Conservation (phyloP, 805 yeast genomes). For the Yarrowia sp. region DNA sequence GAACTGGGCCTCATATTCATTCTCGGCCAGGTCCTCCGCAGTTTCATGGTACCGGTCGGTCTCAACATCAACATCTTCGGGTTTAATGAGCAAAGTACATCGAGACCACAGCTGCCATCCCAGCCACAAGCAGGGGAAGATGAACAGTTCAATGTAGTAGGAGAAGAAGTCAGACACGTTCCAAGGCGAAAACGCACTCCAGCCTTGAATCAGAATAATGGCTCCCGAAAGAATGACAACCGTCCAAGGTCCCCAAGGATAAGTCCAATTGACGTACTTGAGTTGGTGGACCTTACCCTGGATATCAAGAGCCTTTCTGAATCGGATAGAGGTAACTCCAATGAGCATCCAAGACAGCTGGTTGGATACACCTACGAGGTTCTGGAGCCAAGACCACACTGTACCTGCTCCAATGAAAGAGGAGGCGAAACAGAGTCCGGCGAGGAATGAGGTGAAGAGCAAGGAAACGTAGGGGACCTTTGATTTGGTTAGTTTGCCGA, state of each 20-base stretch:
- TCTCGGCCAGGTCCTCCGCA: slow-evolving; percentile 46
- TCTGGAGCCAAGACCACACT: slow-evolving; percentile 51
- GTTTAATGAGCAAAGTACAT: slow-evolving; percentile 53
- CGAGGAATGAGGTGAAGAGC: slow-evolving; percentile 49
- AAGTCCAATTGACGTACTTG: slow-evolving; percentile 50
- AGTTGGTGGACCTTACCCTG: slow-evolving; percentile 43
- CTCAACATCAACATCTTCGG: slow-evolving; percentile 75
- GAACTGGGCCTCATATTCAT: slow-evolving; percentile 36
- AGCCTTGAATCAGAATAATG: slow-evolving; percentile 58
- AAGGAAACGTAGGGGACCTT: slow-evolving; percentile 52
- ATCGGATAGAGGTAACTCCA: slow-evolving; percentile 52
- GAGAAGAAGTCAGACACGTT: slow-evolving; percentile 58
- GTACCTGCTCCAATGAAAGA: slow-evolving; percentile 54
- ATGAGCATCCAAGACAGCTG: slow-evolving; percentile 62
- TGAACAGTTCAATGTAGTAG: slow-evolving; percentile 59
- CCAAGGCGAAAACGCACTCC: slow-evolving; percentile 67
- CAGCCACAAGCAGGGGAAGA: slow-evolving; percentile 51
- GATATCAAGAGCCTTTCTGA: slow-evolving; percentile 45
- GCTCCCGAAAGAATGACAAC: slow-evolving; percentile 48
- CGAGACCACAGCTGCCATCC: slow-evolving; percentile 60
- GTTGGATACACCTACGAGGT: slow-evolving; percentile 60
- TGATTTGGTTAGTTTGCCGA: slow-evolving; percentile 46
- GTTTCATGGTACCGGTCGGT: slow-evolving; percentile 63
- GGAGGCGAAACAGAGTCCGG: slow-evolving; percentile 59
- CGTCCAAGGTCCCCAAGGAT: slow-evolving; percentile 50